Percentiles rank a stretch among this genome's conserved stretches.
These are phyloP conservation scores for Phanerochaete carnosa DNA, from an alignment of 768 basidiomycete species.

Conservation along the genomic window DNA sequence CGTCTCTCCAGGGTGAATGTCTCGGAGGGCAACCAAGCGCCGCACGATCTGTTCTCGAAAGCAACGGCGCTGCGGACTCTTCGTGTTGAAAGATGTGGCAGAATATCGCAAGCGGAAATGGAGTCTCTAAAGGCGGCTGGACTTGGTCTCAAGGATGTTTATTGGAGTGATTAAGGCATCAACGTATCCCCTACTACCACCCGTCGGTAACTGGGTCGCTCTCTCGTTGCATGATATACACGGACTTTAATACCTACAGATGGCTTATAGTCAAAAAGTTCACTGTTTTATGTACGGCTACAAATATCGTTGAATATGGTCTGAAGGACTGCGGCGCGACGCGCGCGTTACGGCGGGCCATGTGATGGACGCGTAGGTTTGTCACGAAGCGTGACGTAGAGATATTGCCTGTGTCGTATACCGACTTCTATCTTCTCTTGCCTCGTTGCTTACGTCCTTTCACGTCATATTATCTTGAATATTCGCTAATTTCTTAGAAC, in stretches of 20 bases:
- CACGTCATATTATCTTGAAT: neutral
- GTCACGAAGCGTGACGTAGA: neutral
- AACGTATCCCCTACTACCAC: too few relatives aligned
- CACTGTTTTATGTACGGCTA: neutral
- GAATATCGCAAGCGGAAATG: neutral
- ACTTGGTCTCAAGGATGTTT: neutral
- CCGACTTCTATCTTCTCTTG: neutral
- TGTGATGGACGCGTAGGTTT: constrained; percentile 1
- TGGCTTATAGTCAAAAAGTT: neutral
- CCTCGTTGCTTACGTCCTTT: neutral
- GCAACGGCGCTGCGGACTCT: neutral
- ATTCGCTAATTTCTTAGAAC: neutral
- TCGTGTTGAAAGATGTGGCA: neutral
- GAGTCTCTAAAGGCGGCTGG: neutral
- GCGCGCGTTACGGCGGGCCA: neutral
- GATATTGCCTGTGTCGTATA: neutral
- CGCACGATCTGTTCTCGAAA: neutral
- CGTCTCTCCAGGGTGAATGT: neutral
- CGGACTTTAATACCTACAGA: neutral
- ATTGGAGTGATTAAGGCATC: neutral
- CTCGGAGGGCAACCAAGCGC: neutral
- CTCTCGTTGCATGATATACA: neutral
- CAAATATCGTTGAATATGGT: too few relatives aligned
- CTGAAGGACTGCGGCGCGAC: too few relatives aligned
- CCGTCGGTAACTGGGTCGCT: too few relatives aligned